These are phyloP conservation scores for Penicillium salamii DNA, from an alignment of 495 filamentous ascomycete species.

Conservation along the genomic window DNA sequence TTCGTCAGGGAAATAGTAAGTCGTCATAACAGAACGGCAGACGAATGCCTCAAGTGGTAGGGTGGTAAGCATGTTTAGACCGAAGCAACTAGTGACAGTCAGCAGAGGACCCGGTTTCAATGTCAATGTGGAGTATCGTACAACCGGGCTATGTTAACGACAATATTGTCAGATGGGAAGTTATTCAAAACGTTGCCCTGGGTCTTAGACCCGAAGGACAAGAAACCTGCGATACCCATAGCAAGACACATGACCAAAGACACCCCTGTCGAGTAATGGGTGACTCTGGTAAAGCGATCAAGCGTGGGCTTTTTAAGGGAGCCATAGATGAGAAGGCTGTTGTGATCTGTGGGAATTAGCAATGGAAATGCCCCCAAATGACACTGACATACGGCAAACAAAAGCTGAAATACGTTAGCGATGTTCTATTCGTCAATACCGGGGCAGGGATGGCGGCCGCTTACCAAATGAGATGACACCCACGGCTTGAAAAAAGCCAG, in stretches of 20 bases:
- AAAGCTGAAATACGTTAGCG: slow-evolving; percentile 61
- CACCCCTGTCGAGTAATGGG: slow-evolving; percentile 84
- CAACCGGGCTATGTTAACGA: slow-evolving; percentile 93
- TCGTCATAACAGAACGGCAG: slow-evolving; percentile 92
- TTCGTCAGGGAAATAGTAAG: slow-evolving; percentile 83
- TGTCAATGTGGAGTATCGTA: slow-evolving; percentile 29
- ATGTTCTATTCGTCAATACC: not conserved
- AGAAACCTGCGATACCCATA: slow-evolving; percentile 86
- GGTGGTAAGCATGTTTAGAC: slow-evolving; percentile 97
- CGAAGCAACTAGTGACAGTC: slow-evolving; percentile 62
- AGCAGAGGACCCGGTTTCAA: slow-evolving; percentile 8
- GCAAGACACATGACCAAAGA: slow-evolving; percentile 85
- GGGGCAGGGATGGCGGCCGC: slow-evolving; percentile 15
- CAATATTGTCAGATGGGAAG: slow-evolving; percentile 81
- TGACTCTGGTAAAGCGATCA: slow-evolving; percentile 87
- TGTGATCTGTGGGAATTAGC: slow-evolving; percentile 64
- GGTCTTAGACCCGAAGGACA: slow-evolving; percentile 89
- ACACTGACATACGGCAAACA: slow-evolving; percentile 65
- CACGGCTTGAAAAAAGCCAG: slow-evolving; percentile 89
- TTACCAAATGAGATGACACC: slow-evolving; percentile 96
- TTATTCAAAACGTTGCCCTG: slow-evolving; percentile 97
- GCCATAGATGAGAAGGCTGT: slow-evolving; percentile 94
- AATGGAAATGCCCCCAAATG: not conserved
- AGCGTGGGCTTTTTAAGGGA: slow-evolving; percentile 91
- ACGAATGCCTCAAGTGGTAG: slow-evolving; percentile 95